phyloP scores from a whole-genome alignment of 768 basidiomycete genomes.

The Hydnomerulius pinastri region DNA sequence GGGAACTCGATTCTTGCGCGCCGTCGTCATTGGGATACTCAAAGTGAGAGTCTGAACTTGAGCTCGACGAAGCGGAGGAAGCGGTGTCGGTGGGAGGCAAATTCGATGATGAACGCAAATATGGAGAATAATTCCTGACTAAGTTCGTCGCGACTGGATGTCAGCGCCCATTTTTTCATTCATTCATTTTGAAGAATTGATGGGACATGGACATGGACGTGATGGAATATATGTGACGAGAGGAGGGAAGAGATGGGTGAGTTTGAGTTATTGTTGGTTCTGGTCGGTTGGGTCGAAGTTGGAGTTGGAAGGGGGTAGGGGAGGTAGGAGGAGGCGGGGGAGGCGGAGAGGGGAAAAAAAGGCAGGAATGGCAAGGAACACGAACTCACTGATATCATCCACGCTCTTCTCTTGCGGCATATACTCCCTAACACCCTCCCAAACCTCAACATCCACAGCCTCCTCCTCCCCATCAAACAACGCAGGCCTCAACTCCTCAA shows the following conservation, averaged over 20 bases:
- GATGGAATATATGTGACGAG: constrained; percentile 13
- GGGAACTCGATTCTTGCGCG: too few species aligned
- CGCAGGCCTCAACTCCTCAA: constrained; percentile 69
- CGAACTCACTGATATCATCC: constrained; percentile 83
- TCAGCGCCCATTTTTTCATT: constrained; percentile 58
- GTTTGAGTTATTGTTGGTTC: constrained; percentile 22
- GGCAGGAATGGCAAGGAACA: too few species aligned
- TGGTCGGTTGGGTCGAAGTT: constrained; percentile 30
- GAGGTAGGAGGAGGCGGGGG: constrained; percentile 20
- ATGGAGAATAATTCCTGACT: constrained; percentile 91
- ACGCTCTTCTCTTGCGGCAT: constrained; percentile 71
- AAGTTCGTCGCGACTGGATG: constrained; percentile 80
- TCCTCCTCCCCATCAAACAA: constrained; percentile 44
- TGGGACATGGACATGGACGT: constrained; percentile 37
- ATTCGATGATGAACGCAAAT: constrained; percentile 55
- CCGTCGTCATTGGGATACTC: too few species aligned
- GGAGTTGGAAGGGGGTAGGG: constrained; percentile 21
- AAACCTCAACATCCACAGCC: constrained; percentile 65
- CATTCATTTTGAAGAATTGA: constrained; percentile 22
- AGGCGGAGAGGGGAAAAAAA: constrained; percentile 22
- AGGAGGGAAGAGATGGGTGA: constrained; percentile 32
- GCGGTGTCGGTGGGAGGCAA: too few species aligned
- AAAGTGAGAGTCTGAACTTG: too few species aligned
- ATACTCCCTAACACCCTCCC: constrained; percentile 70
- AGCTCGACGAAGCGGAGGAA: too few species aligned